Base-by-base conservation (phyloP, 805 yeast genomes). In the Saturnispora kantuleensis region DNA sequence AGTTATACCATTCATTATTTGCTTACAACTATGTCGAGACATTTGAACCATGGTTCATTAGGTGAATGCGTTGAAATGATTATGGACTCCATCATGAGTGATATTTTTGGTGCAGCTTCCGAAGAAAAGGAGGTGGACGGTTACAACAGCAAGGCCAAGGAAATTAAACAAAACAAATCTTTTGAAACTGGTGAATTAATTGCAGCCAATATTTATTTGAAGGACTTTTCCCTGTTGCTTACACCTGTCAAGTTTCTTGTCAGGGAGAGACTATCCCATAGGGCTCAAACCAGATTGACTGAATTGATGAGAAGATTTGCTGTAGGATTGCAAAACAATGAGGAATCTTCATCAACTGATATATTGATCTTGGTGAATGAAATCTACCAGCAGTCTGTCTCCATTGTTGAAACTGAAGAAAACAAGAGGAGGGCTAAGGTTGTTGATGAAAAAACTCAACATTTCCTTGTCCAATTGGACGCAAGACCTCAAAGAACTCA, bases 121-220 rank as follows among this genome's bases (percentile, higher is more conserved):
- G 83, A 82, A 57, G 97, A 93, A 56, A 90, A 93, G 59, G 97
- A 93, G 51, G 89, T 93, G 5, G 97, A 88, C 49, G 96, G 88
- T 15, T 90, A 93, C 56, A 76, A 75, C 42, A 80, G 85, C 29
- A 79, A 81, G 49, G 84, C 88, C 79, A 84, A 83, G 54, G 98
- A 90, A 67, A 90, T 93, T 31, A 89, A 87, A 59, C 81, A 78
- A 51, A 86, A 85, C 57, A 87, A 87, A 64, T 82, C 95, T 68
- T 84, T 68, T 57, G 97, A 93, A 53, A 77, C 93, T 5, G 94
- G 82, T 26, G 95, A 89, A 63, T 66, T 87, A 15, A 57, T 90
- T 39, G 74, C 95, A 0, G 62, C 77, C 12, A 77, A 78, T 55
- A 73, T 90, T 31, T 67, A 74, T 12, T 66, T 88, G 47, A 62